These are phyloP conservation scores for Aspergillus hortae DNA, from an alignment of 2,329 filamentous ascomycete species.

Conservation along the genomic window DNA sequence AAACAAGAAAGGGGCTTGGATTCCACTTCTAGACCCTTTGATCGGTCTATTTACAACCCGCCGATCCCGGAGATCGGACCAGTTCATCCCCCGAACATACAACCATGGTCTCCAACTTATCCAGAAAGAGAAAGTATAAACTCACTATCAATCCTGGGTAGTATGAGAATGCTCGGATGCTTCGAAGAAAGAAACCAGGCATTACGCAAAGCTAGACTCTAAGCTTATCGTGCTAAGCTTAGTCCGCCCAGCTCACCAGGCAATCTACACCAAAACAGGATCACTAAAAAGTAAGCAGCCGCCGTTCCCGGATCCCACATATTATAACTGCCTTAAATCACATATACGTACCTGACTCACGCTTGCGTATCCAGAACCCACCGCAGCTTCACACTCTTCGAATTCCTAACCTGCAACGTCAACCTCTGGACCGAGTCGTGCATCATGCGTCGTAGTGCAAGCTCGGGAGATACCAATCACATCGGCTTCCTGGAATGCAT, in stretches of 20 bases:
- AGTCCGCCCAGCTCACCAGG: too few relatives aligned
- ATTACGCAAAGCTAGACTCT: too few relatives aligned
- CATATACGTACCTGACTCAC: too few relatives aligned
- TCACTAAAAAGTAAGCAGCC: neutral
- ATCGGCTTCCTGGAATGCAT: slow-evolving; percentile 96
- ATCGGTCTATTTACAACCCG: neutral
- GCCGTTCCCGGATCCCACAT: neutral
- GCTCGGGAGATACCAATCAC: slow-evolving; percentile 88
- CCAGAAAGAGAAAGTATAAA: too few relatives aligned
- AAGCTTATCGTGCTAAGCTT: too few relatives aligned
- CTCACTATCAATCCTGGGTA: too few relatives aligned
- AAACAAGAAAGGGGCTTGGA: neutral
- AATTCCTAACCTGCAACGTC: neutral
- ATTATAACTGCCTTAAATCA: too few relatives aligned
- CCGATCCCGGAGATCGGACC: neutral
- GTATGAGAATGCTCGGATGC: neutral
- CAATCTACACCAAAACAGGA: neutral
- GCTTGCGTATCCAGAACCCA: neutral
- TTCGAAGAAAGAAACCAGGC: neutral
- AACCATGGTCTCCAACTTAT: too few relatives aligned
- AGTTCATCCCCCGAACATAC: neutral
- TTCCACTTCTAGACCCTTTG: neutral
- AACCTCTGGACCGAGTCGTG: neutral
- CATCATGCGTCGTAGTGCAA: slow-evolving; percentile 56
- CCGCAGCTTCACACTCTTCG: neutral